Evolutionary conservation across 192 early-diverging fungal genomes (phyloP).

Genomic region (Funneliformis mosseae): DNA sequence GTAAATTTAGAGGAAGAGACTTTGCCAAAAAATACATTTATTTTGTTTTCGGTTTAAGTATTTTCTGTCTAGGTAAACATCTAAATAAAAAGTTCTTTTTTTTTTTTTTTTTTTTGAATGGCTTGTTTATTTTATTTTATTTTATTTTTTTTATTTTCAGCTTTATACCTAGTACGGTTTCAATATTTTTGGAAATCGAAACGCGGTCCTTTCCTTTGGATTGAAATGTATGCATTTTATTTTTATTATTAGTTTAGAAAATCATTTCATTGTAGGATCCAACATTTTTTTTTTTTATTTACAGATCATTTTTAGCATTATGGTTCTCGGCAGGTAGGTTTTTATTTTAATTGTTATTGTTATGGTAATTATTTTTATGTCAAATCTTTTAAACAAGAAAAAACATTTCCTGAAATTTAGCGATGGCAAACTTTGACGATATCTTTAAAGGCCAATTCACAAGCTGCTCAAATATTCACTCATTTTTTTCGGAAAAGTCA

Average conservation of each 20-base stretch:
- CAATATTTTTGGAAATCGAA: not conserved
- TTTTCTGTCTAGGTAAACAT: not conserved
- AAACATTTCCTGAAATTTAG: not conserved
- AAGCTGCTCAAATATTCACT: not conserved
- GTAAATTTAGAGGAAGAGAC: not conserved
- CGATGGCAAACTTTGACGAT: not conserved
- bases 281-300: not conserved
- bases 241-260: not conserved
- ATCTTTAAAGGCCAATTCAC: not conserved
- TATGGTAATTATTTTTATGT: not conserved
- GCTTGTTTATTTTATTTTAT: not conserved
- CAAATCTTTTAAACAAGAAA: no score
- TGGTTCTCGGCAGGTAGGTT: not conserved
- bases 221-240: not conserved
- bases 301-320: not conserved
- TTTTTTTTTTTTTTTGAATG: not conserved
- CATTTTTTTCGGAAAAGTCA: not conserved
- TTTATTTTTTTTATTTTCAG: not conserved
- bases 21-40: not conserved
- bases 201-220: not conserved
- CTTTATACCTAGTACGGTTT: not conserved
- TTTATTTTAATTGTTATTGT: not conserved
- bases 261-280: not conserved
- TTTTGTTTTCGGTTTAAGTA: slow-evolving; percentile 1
- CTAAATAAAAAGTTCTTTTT: not conserved